Percentiles rank a stretch among this genome's conserved stretches.
phyloP scores from a whole-genome alignment of 148 eudicot species.

The Linanthus parryae region DNA sequence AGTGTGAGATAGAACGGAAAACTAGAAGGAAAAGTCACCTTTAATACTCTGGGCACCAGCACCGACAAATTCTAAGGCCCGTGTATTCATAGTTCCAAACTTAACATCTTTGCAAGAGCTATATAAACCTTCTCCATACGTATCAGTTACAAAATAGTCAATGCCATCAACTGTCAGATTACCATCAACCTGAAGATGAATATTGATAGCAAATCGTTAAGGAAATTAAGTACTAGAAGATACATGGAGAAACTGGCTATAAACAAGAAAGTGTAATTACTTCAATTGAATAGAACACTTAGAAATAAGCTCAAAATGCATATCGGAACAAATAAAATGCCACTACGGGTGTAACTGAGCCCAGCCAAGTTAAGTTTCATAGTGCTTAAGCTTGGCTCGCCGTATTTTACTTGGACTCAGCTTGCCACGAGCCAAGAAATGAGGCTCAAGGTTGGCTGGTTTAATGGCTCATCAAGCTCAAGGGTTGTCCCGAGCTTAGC shows the following conservation, averaged over 20 bases:
- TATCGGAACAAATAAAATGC: no score
- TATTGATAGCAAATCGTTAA: slow-evolving; percentile 3
- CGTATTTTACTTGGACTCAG: no score
- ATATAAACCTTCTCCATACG: slow-evolving; percentile 56
- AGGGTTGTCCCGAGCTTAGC: no score
- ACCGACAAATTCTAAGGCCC: slow-evolving; percentile 68
- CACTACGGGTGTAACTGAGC: no score
- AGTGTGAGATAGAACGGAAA: no score
- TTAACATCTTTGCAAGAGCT: slow-evolving; percentile 66
- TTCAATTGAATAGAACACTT: background rate
- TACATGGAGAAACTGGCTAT: background rate
- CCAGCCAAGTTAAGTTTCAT: no score
- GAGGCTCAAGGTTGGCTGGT: no score
- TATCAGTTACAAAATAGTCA: slow-evolving; percentile 43
- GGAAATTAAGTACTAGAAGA: background rate
- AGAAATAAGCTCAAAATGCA: background rate
- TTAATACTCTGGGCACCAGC: slow-evolving; percentile 55
- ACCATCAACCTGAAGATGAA: slow-evolving; percentile 33
- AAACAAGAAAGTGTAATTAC: background rate
- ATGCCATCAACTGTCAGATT: slow-evolving; percentile 61
- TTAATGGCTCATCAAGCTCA: no score
- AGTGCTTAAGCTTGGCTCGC: no score
- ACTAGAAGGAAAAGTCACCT: slow-evolving; percentile 28
- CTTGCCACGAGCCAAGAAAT: no score
- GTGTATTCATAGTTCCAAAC: slow-evolving; percentile 66